Percentiles rank a stretch among this genome's conserved stretches.
Evolutionary conservation across 2,329 filamentous ascomycete genomes (phyloP).

Genomic region (Nemania diffusa): DNA sequence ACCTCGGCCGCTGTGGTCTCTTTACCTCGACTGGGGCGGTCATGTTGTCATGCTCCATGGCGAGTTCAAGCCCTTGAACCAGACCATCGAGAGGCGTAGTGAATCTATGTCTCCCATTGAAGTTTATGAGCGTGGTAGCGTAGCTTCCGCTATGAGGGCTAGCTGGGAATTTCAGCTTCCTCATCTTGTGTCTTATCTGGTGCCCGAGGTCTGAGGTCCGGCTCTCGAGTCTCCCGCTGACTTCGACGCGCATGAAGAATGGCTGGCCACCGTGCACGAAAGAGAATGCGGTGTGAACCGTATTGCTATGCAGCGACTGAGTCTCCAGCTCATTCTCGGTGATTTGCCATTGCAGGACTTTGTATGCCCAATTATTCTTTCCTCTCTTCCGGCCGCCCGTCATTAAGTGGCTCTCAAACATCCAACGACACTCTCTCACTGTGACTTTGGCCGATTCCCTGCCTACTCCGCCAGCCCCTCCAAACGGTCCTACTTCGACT

Average conservation of each 20-base stretch:
- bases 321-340: conserved; percentile 46
- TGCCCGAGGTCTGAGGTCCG: conserved; percentile 35
- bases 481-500: conserved; percentile 38
- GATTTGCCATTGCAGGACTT: conserved; percentile 46
- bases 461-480: conserved; percentile 40
- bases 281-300: conserved; percentile 47
- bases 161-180: conserved; percentile 39
- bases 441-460: conserved; percentile 35
- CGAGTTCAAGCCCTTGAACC: conserved; percentile 35
- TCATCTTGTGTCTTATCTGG: conserved; percentile 37
- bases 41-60: conserved; percentile 43
- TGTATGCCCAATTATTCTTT: conserved; percentile 38
- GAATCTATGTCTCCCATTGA: conserved; percentile 36
- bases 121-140: conserved; percentile 44
- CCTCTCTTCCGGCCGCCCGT: conserved; percentile 31
- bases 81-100: conserved; percentile 40
- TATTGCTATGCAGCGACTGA: conserved; percentile 42
- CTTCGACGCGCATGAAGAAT: conserved; percentile 48
- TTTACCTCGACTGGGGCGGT: conserved; percentile 32
- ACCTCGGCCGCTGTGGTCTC: conserved; percentile 24
- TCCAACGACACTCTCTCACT: conserved; percentile 41
- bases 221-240: conserved; percentile 46
- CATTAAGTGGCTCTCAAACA: conserved; percentile 40
- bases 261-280: conserved; percentile 47
- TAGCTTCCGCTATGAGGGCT: conserved; percentile 23